Evolutionary conservation across 345 rosid genomes (phyloP).

Genomic region (Cardamine resedifolia): DNA sequence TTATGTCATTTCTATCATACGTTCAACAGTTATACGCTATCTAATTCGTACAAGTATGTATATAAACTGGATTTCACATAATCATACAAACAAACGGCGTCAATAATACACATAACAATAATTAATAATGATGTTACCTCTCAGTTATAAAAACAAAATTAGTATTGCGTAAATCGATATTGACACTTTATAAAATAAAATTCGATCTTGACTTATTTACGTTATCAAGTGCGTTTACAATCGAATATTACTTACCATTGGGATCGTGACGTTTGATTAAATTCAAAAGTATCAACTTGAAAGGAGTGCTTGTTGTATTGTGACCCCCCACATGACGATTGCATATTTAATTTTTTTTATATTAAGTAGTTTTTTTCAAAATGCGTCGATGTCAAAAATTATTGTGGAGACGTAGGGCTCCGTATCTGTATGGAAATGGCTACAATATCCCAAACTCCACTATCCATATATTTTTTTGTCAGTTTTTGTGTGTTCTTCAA

Average conservation of each 20-base stretch:
- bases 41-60: neutral
- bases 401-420: constrained; percentile 28
- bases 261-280: constrained; percentile 19
- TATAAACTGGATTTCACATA: neutral
- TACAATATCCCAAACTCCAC: constrained; percentile 23
- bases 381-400: neutral
- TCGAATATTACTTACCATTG: constrained; percentile 17
- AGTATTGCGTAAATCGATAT: neutral
- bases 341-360: neutral
- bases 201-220: neutral
- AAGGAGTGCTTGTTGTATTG: constrained; percentile 14
- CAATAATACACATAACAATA: neutral
- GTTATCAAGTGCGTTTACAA: neutral
- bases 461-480: constrained; percentile 8
- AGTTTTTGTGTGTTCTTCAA: neutral
- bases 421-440: constrained; percentile 30
- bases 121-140: neutral
- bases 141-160: neutral
- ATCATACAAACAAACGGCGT: neutral
- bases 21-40: neutral
- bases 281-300: constrained; percentile 29
- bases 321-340: constrained; percentile 35
- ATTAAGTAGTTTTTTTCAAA: neutral
- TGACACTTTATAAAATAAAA: neutral
- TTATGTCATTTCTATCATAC: neutral